Conservation (phyloP, 1,139 yeast genomes). For the Wickerhamomyces sp. region DNA sequence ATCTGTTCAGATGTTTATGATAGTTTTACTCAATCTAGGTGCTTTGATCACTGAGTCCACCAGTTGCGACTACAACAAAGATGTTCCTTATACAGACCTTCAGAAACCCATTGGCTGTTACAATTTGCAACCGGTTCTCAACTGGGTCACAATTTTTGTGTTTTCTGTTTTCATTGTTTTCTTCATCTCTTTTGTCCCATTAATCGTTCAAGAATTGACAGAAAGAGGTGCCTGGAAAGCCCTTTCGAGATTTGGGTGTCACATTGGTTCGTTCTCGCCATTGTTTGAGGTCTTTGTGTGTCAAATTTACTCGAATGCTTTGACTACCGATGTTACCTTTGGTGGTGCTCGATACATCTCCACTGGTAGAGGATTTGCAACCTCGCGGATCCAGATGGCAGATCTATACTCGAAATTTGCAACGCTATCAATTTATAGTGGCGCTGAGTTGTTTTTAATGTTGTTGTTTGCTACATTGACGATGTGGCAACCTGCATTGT, state of each 20-base stretch:
- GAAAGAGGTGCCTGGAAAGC: conserved; percentile 75
- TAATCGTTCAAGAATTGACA: conserved; percentile 70
- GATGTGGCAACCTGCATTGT: conserved; percentile 70
- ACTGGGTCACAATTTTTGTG: conserved; percentile 80
- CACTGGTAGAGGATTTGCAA: conserved; percentile 85
- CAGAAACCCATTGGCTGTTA: conserved; percentile 71
- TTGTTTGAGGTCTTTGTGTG: conserved; percentile 85
- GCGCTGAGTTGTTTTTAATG: conserved; percentile 50
- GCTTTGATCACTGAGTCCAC: conserved; percentile 58
- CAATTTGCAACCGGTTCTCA: conserved; percentile 64
- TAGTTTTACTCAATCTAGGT: conserved; percentile 64
- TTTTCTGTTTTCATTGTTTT: conserved; percentile 79
- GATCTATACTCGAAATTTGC: conserved; percentile 62
- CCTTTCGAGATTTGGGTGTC: conserved; percentile 50
- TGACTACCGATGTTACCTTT: conserved; percentile 61
- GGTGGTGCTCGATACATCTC: conserved; percentile 85
- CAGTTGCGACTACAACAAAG: conserved; percentile 48
- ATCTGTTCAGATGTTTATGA: conserved; percentile 66
- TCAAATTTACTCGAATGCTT: conserved; percentile 71
- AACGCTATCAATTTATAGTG: conserved; percentile 59
- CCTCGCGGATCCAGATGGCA: conserved; percentile 56
- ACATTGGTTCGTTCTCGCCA: conserved; percentile 71
- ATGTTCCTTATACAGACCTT: conserved; percentile 53
- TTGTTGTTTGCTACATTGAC: conserved; percentile 60
- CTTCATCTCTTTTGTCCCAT: conserved; percentile 76